phyloP scores from a whole-genome alignment of 164 flowering plant genomes.

The Santalum album region DNA sequence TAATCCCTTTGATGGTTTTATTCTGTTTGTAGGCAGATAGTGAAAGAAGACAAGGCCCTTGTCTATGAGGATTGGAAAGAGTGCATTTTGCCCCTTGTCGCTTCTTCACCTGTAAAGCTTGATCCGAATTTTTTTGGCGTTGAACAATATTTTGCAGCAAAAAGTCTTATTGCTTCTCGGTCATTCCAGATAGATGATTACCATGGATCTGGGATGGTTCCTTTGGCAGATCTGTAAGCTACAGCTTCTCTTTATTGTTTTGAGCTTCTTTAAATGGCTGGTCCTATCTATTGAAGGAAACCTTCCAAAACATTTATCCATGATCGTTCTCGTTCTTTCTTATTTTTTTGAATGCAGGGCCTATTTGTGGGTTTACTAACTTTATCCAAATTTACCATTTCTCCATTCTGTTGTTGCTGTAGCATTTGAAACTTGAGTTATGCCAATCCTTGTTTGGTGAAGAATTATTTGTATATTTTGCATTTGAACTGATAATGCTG shows the following conservation, averaged over 20 bases:
- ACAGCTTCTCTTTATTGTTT: not conserved
- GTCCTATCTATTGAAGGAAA: no score
- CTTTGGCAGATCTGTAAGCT: conserved; percentile 93
- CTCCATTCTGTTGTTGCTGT: no score
- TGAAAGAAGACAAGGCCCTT: conserved; percentile 69
- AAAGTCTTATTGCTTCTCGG: conserved; percentile 78
- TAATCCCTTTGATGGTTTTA: not conserved
- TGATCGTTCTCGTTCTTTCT: no score
- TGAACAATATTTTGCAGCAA: conserved; percentile 74
- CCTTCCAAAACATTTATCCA: no score
- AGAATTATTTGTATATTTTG: no score
- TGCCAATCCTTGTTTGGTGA: no score
- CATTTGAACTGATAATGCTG: no score
- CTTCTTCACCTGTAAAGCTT: conserved; percentile 24
- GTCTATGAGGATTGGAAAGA: conserved; percentile 88
- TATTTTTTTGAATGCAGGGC: no score
- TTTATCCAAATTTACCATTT: no score
- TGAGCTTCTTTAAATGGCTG: not conserved
- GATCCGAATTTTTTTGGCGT: conserved; percentile 42
- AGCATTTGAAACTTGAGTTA: no score
- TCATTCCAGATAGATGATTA: conserved; percentile 81
- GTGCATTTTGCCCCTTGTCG: conserved; percentile 57
- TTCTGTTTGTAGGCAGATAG: conserved; percentile 57
- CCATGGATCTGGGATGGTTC: conserved; percentile 95
- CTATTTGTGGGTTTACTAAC: not conserved